phyloP scores from a whole-genome alignment of 805 yeast genomes.

The Tetrapisispora namnaoensis region DNA sequence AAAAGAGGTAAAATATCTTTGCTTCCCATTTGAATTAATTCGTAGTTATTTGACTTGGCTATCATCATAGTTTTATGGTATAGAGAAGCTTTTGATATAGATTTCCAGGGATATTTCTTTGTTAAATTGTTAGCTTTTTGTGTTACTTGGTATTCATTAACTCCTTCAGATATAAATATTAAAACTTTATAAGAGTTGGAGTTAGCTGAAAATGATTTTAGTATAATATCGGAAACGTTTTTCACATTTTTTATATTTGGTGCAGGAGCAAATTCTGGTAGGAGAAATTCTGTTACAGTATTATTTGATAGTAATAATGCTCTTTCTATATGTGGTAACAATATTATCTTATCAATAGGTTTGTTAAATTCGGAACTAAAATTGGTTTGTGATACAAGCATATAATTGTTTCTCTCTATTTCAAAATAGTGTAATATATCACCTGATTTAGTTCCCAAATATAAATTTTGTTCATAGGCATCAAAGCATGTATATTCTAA shows the following conservation, averaged over 20 bases:
- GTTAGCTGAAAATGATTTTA: constrained; percentile 10
- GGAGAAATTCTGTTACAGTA: constrained; percentile 16
- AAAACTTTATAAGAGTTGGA: constrained; percentile 12
- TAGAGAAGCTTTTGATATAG: constrained; percentile 10
- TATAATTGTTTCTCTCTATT: constrained; percentile 23
- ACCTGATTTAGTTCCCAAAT: constrained; percentile 25
- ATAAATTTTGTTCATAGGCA: constrained; percentile 24
- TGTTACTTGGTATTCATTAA: constrained; percentile 8
- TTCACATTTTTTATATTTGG: constrained; percentile 16
- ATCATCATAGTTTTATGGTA: constrained; percentile 15
- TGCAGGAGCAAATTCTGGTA: constrained; percentile 30
- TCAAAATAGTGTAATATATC: constrained; percentile 28
- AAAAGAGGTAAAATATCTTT: constrained; percentile 18
- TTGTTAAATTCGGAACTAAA: constrained; percentile 11
- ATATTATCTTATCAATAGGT: constrained; percentile 19
- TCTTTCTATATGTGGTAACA: constrained; percentile 23
- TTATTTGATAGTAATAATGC: constrained; percentile 20
- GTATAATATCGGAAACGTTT: constrained; percentile 14
- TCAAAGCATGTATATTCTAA: constrained; percentile 19
- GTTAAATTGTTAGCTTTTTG: constrained; percentile 8
- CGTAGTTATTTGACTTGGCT: constrained; percentile 18
- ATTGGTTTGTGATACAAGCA: constrained; percentile 25
- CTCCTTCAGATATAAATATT: constrained; percentile 9
- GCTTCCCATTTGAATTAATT: constrained; percentile 15
- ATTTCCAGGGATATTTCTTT: constrained; percentile 9